A percentile compares a stretch with the other conserved stretches of the same genome.
These are phyloP conservation scores for Ophidiomyces ophidiicola DNA, from an alignment of 2,329 filamentous ascomycete genomes.

Conservation along the genomic window DNA sequence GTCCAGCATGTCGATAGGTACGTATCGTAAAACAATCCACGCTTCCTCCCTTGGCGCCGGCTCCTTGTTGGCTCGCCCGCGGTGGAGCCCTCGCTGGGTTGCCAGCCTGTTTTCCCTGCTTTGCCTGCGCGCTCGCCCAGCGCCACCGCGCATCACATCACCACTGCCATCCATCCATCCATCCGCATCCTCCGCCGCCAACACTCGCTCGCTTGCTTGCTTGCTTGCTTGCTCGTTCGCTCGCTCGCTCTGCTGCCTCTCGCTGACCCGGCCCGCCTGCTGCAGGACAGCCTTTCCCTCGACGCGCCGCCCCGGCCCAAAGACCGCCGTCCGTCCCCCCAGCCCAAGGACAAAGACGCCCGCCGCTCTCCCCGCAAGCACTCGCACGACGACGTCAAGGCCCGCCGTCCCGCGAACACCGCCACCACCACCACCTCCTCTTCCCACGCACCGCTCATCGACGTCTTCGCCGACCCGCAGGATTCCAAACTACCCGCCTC, in stretches of 20 bases:
- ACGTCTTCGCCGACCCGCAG: constrained; percentile 39
- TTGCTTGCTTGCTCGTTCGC: neutral
- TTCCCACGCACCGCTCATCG: constrained; percentile 21
- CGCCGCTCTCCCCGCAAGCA: constrained; percentile 16
- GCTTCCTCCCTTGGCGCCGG: constrained; percentile 8
- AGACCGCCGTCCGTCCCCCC: constrained; percentile 20
- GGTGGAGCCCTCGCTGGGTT: neutral
- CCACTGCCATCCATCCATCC: neutral
- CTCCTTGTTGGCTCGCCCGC: constrained; percentile 1
- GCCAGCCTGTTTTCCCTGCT: too few relatives aligned
- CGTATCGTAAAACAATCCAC: constrained; percentile 11
- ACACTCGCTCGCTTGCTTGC: neutral
- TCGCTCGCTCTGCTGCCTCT: neutral
- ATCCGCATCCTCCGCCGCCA: neutral
- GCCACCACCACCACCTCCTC: constrained; percentile 26
- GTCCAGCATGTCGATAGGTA: constrained; percentile 20
- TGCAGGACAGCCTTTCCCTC: constrained; percentile 31
- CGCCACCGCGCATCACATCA: neutral
- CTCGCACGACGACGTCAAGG: constrained; percentile 16
- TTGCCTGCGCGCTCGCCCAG: too few relatives aligned
- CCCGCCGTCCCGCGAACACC: constrained; percentile 23
- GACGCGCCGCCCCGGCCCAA: constrained; percentile 26
- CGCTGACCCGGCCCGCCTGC: constrained; percentile 4
- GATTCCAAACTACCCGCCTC: constrained; percentile 22
- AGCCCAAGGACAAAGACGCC: constrained; percentile 16